A percentile compares a stretch with the other conserved stretches of the same genome.
Evolutionary conservation across 1,139 yeast genomes (phyloP).

Genomic region (Sugiyamaella novakii): DNA sequence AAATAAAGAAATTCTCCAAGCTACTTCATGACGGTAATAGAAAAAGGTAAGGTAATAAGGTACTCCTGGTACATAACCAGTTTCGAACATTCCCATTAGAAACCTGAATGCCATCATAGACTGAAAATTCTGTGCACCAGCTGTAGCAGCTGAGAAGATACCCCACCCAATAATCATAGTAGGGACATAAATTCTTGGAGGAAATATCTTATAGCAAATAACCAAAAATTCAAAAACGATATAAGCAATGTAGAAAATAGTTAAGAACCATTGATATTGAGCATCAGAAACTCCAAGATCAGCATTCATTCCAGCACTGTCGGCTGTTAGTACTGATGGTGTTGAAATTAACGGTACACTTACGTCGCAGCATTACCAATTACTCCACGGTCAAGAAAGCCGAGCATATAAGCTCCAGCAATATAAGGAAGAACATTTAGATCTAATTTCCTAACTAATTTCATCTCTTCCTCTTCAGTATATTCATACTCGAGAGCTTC

Average conservation of each 20-base stretch:
- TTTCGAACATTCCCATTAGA: slow-evolving; percentile 34
- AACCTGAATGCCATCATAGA: slow-evolving; percentile 30
- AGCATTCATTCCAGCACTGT: slow-evolving; percentile 49
- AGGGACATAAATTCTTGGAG: slow-evolving; percentile 31
- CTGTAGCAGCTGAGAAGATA: slow-evolving; percentile 25
- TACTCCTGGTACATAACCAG: slow-evolving; percentile 35
- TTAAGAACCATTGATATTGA: slow-evolving; percentile 40
- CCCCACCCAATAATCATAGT: slow-evolving; percentile 33
- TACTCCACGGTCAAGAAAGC: slow-evolving; percentile 49
- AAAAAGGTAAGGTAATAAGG: slow-evolving; percentile 36
- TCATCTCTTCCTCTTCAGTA: slow-evolving; percentile 25
- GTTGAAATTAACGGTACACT: not conserved
- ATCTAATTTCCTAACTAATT: slow-evolving; percentile 20
- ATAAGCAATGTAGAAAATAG: slow-evolving; percentile 36
- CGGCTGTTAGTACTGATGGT: not conserved
- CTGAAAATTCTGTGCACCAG: slow-evolving; percentile 28
- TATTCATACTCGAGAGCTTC: slow-evolving; percentile 23
- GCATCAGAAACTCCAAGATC: slow-evolving; percentile 50
- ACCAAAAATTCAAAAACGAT: slow-evolving; percentile 35
- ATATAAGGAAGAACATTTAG: slow-evolving; percentile 16
- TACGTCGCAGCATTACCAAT: slow-evolving; percentile 51
- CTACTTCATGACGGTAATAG: slow-evolving; percentile 35
- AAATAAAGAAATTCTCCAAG: slow-evolving; percentile 55
- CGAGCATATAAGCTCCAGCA: slow-evolving; percentile 22
- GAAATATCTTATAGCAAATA: slow-evolving; percentile 27